Conservation (phyloP, 495 filamentous ascomycete genomes). For the Penicillium daleae region DNA sequence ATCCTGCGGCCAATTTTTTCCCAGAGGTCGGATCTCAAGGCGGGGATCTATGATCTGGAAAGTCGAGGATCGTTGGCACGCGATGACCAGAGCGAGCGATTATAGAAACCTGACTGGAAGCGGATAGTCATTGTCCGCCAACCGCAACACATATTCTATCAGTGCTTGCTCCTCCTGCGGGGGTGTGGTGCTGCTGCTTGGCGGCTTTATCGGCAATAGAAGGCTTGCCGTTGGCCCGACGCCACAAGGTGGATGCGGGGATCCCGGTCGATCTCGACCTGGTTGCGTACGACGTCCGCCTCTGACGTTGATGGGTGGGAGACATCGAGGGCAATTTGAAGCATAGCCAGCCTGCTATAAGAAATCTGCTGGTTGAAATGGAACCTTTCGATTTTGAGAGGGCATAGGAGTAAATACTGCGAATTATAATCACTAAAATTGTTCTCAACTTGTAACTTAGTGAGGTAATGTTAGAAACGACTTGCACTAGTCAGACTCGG, state of each 20-base stretch:
- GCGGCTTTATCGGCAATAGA: slow-evolving; percentile 19
- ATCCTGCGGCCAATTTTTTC: too few relatives aligned
- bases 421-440: not conserved
- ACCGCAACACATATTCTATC: too few relatives aligned
- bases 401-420: slow-evolving; percentile 3
- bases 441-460: not conserved
- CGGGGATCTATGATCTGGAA: too few relatives aligned
- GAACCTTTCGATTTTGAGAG: not conserved
- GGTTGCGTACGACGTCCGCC: slow-evolving; percentile 14
- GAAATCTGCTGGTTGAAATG: slow-evolving; percentile 1
- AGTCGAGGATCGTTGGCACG: too few relatives aligned
- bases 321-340: not conserved
- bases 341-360: slow-evolving; percentile 1
- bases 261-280: slow-evolving; percentile 17
- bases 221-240: slow-evolving; percentile 15
- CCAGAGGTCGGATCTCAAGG: too few relatives aligned
- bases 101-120: too few relatives aligned
- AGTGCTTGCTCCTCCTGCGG: slow-evolving; percentile 17
- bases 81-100: too few relatives aligned
- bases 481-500: slow-evolving; percentile 5
- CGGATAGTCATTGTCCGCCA: too few relatives aligned
- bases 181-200: slow-evolving; percentile 19
- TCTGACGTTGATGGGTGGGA: not conserved
- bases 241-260: slow-evolving; percentile 16
- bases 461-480: not conserved